Evolutionary conservation across 202 grass and related monocot species (phyloP).

Genomic region (Digitaria exilis): DNA sequence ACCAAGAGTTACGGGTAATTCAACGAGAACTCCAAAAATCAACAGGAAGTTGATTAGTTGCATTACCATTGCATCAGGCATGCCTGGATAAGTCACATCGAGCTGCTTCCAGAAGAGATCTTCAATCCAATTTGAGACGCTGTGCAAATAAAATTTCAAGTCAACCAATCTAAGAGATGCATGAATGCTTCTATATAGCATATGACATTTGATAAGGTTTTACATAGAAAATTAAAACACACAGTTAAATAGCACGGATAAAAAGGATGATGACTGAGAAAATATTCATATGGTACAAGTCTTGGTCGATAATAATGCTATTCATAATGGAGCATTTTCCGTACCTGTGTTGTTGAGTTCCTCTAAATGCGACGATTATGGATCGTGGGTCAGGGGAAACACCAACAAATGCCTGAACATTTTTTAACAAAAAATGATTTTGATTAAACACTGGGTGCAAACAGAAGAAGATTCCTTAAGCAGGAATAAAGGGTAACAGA

Average conservation of each 20-base stretch:
- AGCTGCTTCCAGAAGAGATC: slow-evolving; percentile 98
- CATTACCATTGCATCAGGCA: slow-evolving; percentile 90
- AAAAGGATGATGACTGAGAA: background rate
- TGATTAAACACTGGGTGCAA: slow-evolving; percentile 16
- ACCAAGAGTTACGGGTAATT: slow-evolving; percentile 24
- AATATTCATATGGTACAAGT: background rate
- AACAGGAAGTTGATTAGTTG: background rate
- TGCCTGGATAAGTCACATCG: slow-evolving; percentile 90
- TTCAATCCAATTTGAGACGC: slow-evolving; percentile 89
- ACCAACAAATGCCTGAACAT: slow-evolving; percentile 87
- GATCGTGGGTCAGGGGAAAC: slow-evolving; percentile 68
- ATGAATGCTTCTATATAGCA: background rate
- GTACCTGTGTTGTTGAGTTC: slow-evolving; percentile 85
- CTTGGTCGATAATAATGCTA: background rate
- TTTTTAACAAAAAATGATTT: background rate
- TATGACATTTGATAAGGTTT: background rate
- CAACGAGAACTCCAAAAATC: background rate
- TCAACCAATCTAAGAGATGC: slow-evolving; percentile 2
- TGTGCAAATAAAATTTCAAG: slow-evolving; percentile 47
- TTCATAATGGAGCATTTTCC: background rate
- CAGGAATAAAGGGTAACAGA: slow-evolving; percentile 28
- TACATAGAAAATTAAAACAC: background rate
- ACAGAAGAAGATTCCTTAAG: slow-evolving; percentile 2
- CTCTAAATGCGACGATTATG: slow-evolving; percentile 88
- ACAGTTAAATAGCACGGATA: background rate